Conservation (phyloP, 2,329 filamentous ascomycete genomes). For the Sarocladium oryzae region DNA sequence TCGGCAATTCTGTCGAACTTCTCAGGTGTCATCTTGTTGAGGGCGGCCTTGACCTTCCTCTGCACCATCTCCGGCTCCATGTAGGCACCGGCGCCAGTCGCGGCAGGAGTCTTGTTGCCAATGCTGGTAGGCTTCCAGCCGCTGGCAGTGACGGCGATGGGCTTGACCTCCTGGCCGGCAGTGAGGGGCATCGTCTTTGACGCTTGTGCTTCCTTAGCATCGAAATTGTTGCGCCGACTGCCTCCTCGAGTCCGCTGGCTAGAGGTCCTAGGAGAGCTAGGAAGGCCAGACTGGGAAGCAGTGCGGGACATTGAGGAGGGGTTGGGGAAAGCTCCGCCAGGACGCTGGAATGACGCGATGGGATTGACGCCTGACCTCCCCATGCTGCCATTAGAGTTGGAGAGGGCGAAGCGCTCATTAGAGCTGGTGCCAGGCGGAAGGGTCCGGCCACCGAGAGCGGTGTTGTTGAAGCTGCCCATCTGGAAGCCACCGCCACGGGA, state of each 20-base stretch:
- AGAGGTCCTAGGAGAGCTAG: constrained; percentile 64
- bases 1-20: constrained; percentile 96
- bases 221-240: constrained; percentile 54
- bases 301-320: constrained; percentile 57
- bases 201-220: constrained; percentile 58
- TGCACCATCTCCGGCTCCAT: constrained; percentile 92
- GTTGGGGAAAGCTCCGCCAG: constrained; percentile 51
- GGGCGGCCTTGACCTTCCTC: constrained; percentile 93
- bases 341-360: constrained; percentile 33
- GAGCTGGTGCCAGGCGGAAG: constrained; percentile 74
- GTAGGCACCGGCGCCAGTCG: constrained; percentile 42
- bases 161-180: constrained; percentile 72
- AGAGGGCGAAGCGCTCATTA: constrained; percentile 65
- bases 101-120: constrained; percentile 32
- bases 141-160: constrained; percentile 61
- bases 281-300: constrained; percentile 51
- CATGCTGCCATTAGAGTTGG: constrained; percentile 40
- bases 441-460: constrained; percentile 37
- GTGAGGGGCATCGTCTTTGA: constrained; percentile 91
- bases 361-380: constrained; percentile 37
- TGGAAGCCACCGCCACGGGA: constrained; percentile 45
- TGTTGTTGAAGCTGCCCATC: constrained; percentile 66
- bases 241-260: constrained; percentile 56
- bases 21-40: constrained; percentile 99
- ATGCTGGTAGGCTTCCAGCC: constrained; percentile 89